Conservation (phyloP, 2,329 filamentous ascomycete species). For the Hypoxylon rubiginosum region DNA sequence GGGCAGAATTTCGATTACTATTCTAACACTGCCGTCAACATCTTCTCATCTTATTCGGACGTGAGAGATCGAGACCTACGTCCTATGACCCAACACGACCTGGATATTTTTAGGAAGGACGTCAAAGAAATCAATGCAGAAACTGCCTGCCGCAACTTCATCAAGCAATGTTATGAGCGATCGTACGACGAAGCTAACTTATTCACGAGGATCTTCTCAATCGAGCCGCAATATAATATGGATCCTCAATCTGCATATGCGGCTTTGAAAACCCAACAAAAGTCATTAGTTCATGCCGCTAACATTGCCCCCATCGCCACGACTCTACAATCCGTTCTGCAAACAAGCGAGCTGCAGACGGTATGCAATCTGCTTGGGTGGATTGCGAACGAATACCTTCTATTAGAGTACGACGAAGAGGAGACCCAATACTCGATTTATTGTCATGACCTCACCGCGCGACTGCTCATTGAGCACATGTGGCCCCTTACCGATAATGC, state of each 20-base stretch:
- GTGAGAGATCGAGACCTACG: constrained; percentile 68
- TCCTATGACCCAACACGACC: constrained; percentile 65
- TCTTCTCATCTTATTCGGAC: constrained; percentile 67
- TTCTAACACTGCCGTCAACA: constrained; percentile 65
- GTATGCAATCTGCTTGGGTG: constrained; percentile 70
- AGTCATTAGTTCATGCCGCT: constrained; percentile 65
- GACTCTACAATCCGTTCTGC: constrained; percentile 63
- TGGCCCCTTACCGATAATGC: constrained; percentile 68
- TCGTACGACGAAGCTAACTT: constrained; percentile 67
- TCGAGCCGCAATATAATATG: constrained; percentile 67
- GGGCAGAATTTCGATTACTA: constrained; percentile 66
- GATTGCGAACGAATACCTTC: constrained; percentile 70
- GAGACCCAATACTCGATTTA: constrained; percentile 65
- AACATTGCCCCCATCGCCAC: constrained; percentile 67
- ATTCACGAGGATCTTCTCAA: constrained; percentile 67
- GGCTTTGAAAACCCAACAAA: constrained; percentile 63
- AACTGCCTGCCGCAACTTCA: constrained; percentile 68
- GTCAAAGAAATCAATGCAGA: constrained; percentile 64
- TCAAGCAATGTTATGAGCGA: constrained; percentile 72
- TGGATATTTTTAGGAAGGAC: constrained; percentile 68
- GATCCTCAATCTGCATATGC: constrained; percentile 65
- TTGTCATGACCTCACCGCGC: constrained; percentile 68
- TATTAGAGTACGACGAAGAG: constrained; percentile 69
- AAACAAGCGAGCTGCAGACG: constrained; percentile 61
- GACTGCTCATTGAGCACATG: constrained; percentile 68